Conservation (phyloP, 352 stramenopile species). For the Phytophthora niederhauseri region DNA sequence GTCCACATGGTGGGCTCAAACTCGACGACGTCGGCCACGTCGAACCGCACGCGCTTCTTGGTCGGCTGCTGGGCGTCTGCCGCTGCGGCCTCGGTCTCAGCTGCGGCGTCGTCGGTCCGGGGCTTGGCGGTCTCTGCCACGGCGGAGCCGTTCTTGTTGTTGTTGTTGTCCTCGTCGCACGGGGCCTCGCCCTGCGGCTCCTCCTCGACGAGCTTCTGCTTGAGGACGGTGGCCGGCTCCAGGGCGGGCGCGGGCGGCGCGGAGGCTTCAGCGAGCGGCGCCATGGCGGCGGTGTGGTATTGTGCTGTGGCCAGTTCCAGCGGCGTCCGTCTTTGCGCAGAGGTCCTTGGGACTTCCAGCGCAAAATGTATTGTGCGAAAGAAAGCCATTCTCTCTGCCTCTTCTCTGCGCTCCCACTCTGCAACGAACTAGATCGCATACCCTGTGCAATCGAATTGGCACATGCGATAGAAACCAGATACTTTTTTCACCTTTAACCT, state of each 20-base stretch:
- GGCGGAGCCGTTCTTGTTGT: background rate
- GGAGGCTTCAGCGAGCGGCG: slow-evolving; percentile 37
- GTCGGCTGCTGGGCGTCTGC: slow-evolving; percentile 14
- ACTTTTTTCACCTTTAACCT: too few relatives aligned
- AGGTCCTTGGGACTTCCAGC: slow-evolving; percentile 19
- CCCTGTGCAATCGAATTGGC: background rate
- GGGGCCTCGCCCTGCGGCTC: slow-evolving; percentile 28
- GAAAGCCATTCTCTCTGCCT: slow-evolving; percentile 21
- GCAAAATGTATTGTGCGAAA: slow-evolving; percentile 37
- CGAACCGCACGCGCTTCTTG: slow-evolving; percentile 62
- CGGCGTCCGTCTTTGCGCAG: slow-evolving; percentile 25
- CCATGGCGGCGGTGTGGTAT: slow-evolving; percentile 29
- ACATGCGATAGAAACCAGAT: too few relatives aligned
- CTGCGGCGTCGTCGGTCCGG: slow-evolving; percentile 8
- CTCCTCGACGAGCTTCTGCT: slow-evolving; percentile 32
- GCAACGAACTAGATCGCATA: background rate
- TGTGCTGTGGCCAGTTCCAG: slow-evolving; percentile 33
- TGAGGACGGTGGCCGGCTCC: slow-evolving; percentile 24
- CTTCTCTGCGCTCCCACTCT: background rate
- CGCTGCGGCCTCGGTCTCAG: background rate
- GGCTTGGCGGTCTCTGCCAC: slow-evolving; percentile 5
- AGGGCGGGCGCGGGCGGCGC: slow-evolving; percentile 1
- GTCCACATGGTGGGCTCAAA: slow-evolving; percentile 87
- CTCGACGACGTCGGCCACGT: slow-evolving; percentile 71
- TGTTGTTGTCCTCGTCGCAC: slow-evolving; percentile 35